phyloP scores from a whole-genome alignment of 2,329 filamentous ascomycete species.

The Nothopassalora personata region DNA sequence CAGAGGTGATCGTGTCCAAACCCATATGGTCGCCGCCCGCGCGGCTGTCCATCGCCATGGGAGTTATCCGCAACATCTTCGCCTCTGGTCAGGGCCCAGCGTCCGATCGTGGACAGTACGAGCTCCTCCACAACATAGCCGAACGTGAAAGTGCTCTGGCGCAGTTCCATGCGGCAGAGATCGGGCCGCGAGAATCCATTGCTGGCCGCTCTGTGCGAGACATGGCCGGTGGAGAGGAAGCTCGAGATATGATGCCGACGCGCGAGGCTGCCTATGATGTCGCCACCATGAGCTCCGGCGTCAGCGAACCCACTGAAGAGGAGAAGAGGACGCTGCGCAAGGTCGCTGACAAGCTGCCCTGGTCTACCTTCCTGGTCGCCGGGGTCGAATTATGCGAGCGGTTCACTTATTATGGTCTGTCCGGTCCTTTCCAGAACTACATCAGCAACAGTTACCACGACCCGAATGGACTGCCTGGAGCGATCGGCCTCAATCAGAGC shows the following conservation, averaged over 20 bases:
- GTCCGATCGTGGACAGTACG: constrained; percentile 14
- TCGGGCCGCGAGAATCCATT: background rate
- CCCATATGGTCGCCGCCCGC: background rate
- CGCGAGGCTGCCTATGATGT: background rate
- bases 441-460: constrained; percentile 38
- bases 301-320: constrained; percentile 37
- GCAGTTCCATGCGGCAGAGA: background rate
- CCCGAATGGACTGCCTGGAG: constrained; percentile 32
- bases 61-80: constrained; percentile 7
- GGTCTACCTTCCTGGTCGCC: constrained; percentile 24
- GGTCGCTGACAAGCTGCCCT: constrained; percentile 41
- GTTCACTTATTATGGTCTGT: constrained; percentile 24
- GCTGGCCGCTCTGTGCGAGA: background rate
- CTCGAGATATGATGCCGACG: background rate
- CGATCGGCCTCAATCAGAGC: constrained; percentile 34
- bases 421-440: constrained; percentile 42
- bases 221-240: background rate
- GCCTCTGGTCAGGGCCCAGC: constrained; percentile 1
- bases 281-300: constrained; percentile 4
- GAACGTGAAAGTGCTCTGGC: background rate
- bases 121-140: constrained; percentile 9
- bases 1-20: background rate
- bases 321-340: constrained; percentile 39
- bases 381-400: constrained; percentile 22
- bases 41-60: constrained; percentile 5